Conservation (phyloP, 2,329 filamentous ascomycete species). For the Microsporum audouinii region DNA sequence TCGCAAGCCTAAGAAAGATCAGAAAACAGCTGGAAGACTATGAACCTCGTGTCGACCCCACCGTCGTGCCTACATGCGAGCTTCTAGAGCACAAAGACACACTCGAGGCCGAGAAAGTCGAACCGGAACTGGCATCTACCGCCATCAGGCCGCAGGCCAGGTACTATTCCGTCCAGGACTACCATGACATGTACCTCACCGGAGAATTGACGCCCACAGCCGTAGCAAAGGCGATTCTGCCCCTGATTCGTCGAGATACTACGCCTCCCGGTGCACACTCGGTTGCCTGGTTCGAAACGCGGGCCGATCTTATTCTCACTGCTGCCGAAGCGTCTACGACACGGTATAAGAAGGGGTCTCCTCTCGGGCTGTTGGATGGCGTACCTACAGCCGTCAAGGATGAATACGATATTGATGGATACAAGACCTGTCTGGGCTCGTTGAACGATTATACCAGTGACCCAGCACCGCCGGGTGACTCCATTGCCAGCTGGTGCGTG, state of each 20-base stretch:
- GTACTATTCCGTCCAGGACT: slow-evolving; percentile 63
- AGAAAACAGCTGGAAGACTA: slow-evolving; percentile 42
- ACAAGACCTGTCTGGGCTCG: slow-evolving; percentile 51
- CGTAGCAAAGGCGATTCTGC: slow-evolving; percentile 59
- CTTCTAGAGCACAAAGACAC: slow-evolving; percentile 4
- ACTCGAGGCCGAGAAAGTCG: slow-evolving; percentile 15
- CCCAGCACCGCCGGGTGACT: slow-evolving; percentile 23
- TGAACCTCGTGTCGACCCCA: slow-evolving; percentile 44
- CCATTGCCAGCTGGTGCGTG: slow-evolving; percentile 52
- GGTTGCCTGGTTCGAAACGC: slow-evolving; percentile 57
- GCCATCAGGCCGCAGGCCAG: slow-evolving; percentile 15
- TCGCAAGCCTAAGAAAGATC: slow-evolving; percentile 46
- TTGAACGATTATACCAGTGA: slow-evolving; percentile 40
- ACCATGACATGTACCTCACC: slow-evolving; percentile 59
- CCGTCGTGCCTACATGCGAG: slow-evolving; percentile 39
- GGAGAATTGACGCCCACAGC: slow-evolving; percentile 59
- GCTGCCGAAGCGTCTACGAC: slow-evolving; percentile 62
- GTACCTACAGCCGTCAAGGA: slow-evolving; percentile 70
- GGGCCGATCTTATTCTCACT: slow-evolving; percentile 49
- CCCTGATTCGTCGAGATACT: slow-evolving; percentile 53
- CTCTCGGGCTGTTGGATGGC: slow-evolving; percentile 59
- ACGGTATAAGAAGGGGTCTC: slow-evolving; percentile 53
- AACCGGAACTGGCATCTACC: slow-evolving; percentile 22
- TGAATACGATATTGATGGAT: slow-evolving; percentile 56
- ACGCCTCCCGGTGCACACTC: slow-evolving; percentile 49